Evolutionary conservation across 345 rosid genomes (phyloP), one percentile per base, ranked within the genome.

Genomic region (Gossypium sturtianum): DNA sequence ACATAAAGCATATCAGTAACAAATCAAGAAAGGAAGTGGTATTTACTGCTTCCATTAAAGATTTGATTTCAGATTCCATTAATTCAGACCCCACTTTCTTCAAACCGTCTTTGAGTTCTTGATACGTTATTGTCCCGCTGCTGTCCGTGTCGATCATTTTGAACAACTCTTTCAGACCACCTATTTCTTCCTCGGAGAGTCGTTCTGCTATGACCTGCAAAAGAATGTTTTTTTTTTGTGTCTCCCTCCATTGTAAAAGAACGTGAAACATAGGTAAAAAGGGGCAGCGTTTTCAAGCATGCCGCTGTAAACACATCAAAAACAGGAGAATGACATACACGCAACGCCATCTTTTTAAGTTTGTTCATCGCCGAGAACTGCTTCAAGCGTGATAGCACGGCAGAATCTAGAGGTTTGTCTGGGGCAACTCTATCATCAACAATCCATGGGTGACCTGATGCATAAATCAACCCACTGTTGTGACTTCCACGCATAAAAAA

Each of bases 101-200:
- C 73, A 94, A 80, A 53, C 99, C 99, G 0, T 71, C 90, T 82
- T 95, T 93, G 22, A 93, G 96, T 79, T 95, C 97, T 80, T 95
- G 97, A n/a, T 89, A 88, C 22, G 98, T 91, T 81, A 93, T 95
- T 49, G 96, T 84, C 70, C 99, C 99, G 81, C 97, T 95, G 72
- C 72, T 83, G 80, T 95, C 99, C 2, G 98, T 91, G 66, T 94
- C 98, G 72, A 94, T 87, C 98, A 92, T 92, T 71, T 90, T 94
- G 79, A 95, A 95, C 77, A 95, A 65, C 84, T 95, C 99, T 80
- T 85, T 95, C 76, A 95, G 81, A 44, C 99, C 99, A 74, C 97
- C 98, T 62, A 93, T 95, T 72, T 95, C 99, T 89, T 95, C 99
- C 78, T 95, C 98, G 0, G 99, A 95, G 75, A 93, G 94, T 75